Evolutionary conservation across 164 flowering plant genomes (phyloP).

Genomic region (Santalum album): DNA sequence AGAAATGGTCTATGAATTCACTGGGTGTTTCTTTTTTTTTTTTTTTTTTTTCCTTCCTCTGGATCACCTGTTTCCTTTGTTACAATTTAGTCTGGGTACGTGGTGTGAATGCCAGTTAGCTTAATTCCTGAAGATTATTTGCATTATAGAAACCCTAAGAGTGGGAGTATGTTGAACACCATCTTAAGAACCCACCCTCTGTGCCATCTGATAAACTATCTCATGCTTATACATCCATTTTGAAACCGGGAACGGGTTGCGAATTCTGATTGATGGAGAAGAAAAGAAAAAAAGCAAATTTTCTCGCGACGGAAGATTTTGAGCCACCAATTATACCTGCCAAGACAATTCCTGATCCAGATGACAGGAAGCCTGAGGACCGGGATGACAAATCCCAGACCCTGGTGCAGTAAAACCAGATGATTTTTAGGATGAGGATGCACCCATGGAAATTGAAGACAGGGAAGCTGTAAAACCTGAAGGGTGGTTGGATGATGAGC

Average conservation of each 20-base stretch:
- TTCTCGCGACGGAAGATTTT: slow-evolving; percentile 74
- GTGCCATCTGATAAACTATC: slow-evolving; percentile 85
- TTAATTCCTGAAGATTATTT: too few relatives aligned
- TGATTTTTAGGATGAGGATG: slow-evolving; percentile 99
- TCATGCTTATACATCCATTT: slow-evolving; percentile 81
- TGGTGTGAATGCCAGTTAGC: too few relatives aligned
- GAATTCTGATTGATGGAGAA: slow-evolving; percentile 77
- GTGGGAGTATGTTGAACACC: slow-evolving; percentile 88
- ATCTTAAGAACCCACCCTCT: slow-evolving; percentile 78
- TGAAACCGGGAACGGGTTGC: slow-evolving; percentile 69
- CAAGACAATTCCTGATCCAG: slow-evolving; percentile 91
- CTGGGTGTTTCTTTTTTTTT: too few relatives aligned
- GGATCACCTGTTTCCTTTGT: too few relatives aligned
- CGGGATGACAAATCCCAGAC: slow-evolving; percentile 99
- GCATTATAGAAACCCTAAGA: slow-evolving; percentile 94
- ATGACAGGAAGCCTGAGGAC: slow-evolving; percentile 93
- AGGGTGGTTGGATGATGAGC: slow-evolving; percentile 98
- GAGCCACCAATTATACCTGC: slow-evolving; percentile 79
- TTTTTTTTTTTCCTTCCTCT: too few relatives aligned
- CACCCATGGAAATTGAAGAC: slow-evolving; percentile 92
- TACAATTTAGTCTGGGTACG: too few relatives aligned
- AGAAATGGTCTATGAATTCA: too few relatives aligned
- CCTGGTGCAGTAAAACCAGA: slow-evolving; percentile 85
- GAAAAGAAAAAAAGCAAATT: slow-evolving; percentile 81
- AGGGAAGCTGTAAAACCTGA: slow-evolving; percentile 94